Percentiles rank a stretch among this genome's conserved stretches.
Conservation (phyloP, 2,329 filamentous ascomycete genomes). For the Colletotrichum sp. region DNA sequence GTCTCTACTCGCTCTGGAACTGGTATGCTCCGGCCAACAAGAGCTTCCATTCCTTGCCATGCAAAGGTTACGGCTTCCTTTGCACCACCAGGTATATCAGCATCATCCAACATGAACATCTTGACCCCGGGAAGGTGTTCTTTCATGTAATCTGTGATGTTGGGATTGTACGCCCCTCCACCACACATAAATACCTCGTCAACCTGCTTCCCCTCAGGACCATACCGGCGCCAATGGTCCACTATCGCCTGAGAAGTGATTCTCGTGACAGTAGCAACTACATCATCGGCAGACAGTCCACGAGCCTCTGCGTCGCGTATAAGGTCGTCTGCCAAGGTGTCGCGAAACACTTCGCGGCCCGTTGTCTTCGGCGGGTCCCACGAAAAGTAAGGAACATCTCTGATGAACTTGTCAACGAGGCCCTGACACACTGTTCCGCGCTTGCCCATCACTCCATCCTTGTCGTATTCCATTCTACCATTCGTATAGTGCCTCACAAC, state of each 20-base stretch:
- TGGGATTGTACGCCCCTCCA: not conserved
- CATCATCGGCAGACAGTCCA: not conserved
- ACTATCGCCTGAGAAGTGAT: too few species aligned
- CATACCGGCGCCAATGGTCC: not conserved
- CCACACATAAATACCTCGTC: not conserved
- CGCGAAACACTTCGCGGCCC: not conserved
- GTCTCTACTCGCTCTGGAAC: not conserved
- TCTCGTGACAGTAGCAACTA: not conserved
- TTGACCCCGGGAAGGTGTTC: not conserved
- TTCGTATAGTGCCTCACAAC: conserved; percentile 44
- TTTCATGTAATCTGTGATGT: not conserved
- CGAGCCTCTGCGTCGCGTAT: not conserved
- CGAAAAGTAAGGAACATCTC: not conserved
- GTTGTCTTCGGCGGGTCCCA: not conserved
- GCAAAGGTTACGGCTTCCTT: not conserved
- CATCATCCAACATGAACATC: not conserved
- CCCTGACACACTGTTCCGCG: not conserved
- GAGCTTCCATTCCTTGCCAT: not conserved
- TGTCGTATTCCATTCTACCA: not conserved
- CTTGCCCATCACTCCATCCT: not conserved
- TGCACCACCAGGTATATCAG: not conserved
- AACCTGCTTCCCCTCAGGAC: not conserved
- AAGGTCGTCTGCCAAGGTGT: not conserved
- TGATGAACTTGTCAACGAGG: not conserved
- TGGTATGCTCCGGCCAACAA: not conserved